Percentiles rank a stretch among this genome's conserved stretches.
Evolutionary conservation across 305 asterid species (phyloP).

Genomic region (Caryopteris hybrid): DNA sequence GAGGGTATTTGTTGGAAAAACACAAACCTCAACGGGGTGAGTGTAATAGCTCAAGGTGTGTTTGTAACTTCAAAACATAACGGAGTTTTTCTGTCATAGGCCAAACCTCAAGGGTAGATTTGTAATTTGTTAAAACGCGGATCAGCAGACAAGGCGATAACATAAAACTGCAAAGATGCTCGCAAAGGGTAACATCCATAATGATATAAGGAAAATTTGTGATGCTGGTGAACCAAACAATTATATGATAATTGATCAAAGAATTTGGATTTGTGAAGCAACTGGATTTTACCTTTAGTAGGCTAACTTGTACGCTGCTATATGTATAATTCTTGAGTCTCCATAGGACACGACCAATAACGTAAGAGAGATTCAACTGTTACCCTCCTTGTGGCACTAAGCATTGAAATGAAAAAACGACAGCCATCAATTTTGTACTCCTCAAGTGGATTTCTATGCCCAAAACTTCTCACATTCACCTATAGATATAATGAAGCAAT

Average conservation of each 20-base stretch:
- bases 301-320: slow-evolving; percentile 18
- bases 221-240: background rate
- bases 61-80: too few relatives aligned
- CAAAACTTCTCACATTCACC: slow-evolving; percentile 97
- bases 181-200: too few relatives aligned
- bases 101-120: too few relatives aligned
- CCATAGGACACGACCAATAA: slow-evolving; percentile 92
- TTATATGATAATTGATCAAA: background rate
- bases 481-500: slow-evolving; percentile 21
- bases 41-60: too few relatives aligned
- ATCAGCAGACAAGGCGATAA: background rate
- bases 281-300: slow-evolving; percentile 12
- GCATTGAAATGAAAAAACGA: slow-evolving; percentile 96
- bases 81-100: too few relatives aligned
- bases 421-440: slow-evolving; percentile 98
- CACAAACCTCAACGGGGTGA: too few relatives aligned
- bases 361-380: slow-evolving; percentile 85
- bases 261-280: background rate
- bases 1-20: too few relatives aligned
- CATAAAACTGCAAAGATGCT: background rate
- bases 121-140: background rate
- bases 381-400: slow-evolving; percentile 84
- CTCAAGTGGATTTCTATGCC: slow-evolving; percentile 95
- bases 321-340: slow-evolving; percentile 65
- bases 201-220: too few relatives aligned